A percentile compares a stretch with the other conserved stretches of the same genome.
Evolutionary conservation across 1,284 basidiomycete species (phyloP).

Genomic region (Moesziomyces parantarcticus): DNA sequence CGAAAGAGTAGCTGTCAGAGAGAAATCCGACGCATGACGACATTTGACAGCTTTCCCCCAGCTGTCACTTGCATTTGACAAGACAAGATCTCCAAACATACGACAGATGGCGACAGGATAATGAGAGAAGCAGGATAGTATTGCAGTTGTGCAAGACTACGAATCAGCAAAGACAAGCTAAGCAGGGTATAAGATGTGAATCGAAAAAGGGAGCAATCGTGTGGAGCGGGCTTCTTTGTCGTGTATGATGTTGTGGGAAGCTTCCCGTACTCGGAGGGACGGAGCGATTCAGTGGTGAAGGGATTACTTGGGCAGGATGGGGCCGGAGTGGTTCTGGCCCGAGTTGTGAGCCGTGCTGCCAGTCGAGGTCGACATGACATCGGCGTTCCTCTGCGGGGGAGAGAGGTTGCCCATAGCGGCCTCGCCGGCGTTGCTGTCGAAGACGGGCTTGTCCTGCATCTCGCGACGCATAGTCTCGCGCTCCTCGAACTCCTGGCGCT

Average conservation of each 20-base stretch:
- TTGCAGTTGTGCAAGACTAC: not conserved
- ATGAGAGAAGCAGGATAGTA: not conserved
- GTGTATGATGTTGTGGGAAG: not conserved
- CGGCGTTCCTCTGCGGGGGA: not conserved
- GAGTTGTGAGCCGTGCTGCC: conserved; percentile 19
- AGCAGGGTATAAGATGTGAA: not conserved
- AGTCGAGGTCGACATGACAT: conserved; percentile 17
- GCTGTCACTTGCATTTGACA: too few species aligned
- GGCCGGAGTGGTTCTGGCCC: conserved; percentile 1
- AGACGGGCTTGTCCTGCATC: conserved; percentile 32
- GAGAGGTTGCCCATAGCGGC: conserved; percentile 7
- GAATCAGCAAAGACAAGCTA: not conserved
- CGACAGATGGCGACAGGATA: too few species aligned
- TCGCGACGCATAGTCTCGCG: conserved; percentile 11
- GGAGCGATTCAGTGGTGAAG: too few species aligned
- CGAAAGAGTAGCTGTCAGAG: too few species aligned
- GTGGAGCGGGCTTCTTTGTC: too few species aligned
- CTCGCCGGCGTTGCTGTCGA: conserved; percentile 24
- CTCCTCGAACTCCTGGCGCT: conserved; percentile 20
- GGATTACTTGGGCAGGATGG: conserved; percentile 27
- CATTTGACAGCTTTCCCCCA: too few species aligned
- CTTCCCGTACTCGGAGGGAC: too few species aligned
- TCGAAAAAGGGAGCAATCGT: not conserved
- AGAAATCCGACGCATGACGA: too few species aligned
- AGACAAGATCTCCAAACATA: too few species aligned